Evolutionary conservation across 805 yeast genomes (phyloP), one percentile per base, ranked within the genome.

Genomic region (Blastobotrys muscicola): DNA sequence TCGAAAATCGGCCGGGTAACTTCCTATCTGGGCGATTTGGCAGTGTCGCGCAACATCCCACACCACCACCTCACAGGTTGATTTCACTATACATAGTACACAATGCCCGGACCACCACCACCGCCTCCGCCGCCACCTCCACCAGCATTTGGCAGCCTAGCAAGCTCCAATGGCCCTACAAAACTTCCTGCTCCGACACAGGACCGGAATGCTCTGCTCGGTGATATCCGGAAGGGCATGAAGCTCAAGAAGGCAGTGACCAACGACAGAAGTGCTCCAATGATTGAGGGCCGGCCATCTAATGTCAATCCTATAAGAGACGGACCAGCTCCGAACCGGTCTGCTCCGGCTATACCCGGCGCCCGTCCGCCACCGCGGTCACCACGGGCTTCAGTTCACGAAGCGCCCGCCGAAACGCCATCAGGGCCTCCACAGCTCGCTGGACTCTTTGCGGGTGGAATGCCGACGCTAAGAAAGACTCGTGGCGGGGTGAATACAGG

Each of bases 191-290:
- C 55, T 9, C 48, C 50, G 45, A 59, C 46, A 55, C 67, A 39
- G 42, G 63, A 59, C 52, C 50, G 59, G 32, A 60, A 58, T 39
- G 73, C 72, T 4, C 56, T 90, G 41, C 68, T 90, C 20, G 85
- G 92, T 29, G 94, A 85, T 59, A 90, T 90, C 51, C 75, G 86
- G 55, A 82, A 83, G 49, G 90, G 89, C 15, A 64, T 58, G 41
- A 61, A 54, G 38, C 67, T 82, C 44, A 80, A 78, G 55, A 78
- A 81, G 49, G 76, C 85, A 1, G 61, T 56, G 49, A 74, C 97
- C 49, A 65, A 74, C 63, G 80, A 76, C 68, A 64, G 95, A 65
- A 75, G 83, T 45, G 75, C 72, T 0, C 85, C 89, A 2, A 40
- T 50, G 48, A 60, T 76, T 29, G 70, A 71, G 20, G 70, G 75